Base-by-base conservation (phyloP, 805 yeast genomes). In the Cyberlindnera mississippiensis region DNA sequence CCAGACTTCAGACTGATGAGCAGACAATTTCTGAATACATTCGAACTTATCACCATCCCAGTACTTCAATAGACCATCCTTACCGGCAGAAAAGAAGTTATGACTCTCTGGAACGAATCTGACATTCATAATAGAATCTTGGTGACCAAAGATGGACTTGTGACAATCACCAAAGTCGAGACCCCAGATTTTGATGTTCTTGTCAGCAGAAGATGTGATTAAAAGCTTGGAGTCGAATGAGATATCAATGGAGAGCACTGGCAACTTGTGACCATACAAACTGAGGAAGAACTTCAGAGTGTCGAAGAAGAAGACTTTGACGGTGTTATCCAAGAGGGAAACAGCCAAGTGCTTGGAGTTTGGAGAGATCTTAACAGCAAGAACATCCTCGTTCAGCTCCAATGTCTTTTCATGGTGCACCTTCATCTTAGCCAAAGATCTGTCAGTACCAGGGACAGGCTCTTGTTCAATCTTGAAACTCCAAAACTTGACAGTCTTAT, bases 11-110 rank as follows among this genome's bases (percentile, higher is more conserved):
- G 88, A 76, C 45, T 88, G 95, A 61, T 93, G 98, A 5, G 84
- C 90, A 8, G 78, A 75, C 26, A 93, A 69, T 55, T 84, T 86
- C 63, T 93, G 98, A 48, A 93, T 79, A 62, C 91, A 85, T 54
- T 87, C 96, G 62, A 93, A 93, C 64, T 93, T 93, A 55, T 86
- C 95, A 51, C 98, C 99, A 63, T 93, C 99, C 99, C 99, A 93
- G 63, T 88, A 89, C 64, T 93, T 93, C 42, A 93, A 76, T 45
- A 83, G 64, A 12, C 85, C 89, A 64, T 93, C 99, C 59, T 93
- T 93, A 27, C 91, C 82, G 44, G 87, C 80, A 42, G 95, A 82
- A 66, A 93, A 85, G 63, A 93, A 90, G 61, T 90, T 79, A 60
- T 91, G 96, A 12, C 85, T 73, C n/a, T 79, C 81, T 2, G 95